Evolutionary conservation across 768 basidiomycete genomes (phyloP).

Genomic region (Boletales sp.): DNA sequence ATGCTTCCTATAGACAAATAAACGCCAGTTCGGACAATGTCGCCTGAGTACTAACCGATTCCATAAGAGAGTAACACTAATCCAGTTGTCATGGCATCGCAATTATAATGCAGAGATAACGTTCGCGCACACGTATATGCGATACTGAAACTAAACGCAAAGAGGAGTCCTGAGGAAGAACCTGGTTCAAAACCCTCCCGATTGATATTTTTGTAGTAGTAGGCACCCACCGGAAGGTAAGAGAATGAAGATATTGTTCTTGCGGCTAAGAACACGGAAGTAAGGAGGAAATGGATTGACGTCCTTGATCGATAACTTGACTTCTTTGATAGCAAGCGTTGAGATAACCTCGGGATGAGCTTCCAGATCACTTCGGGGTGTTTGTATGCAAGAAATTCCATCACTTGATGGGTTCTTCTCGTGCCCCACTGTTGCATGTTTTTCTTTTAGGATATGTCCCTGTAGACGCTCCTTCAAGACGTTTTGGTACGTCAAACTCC

Average conservation of each 20-base stretch:
- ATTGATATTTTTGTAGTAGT: neutral
- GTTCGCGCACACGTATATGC: constrained; percentile 76
- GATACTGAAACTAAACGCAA: constrained; percentile 67
- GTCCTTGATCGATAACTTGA: constrained; percentile 62
- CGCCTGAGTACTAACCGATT: constrained; percentile 42
- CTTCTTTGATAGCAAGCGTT: constrained; percentile 22
- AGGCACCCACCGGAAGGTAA: constrained; percentile 27
- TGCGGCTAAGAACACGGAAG: constrained; percentile 50
- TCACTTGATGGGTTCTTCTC: constrained; percentile 6
- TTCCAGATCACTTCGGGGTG: constrained; percentile 24
- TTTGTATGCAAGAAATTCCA: neutral
- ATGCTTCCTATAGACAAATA: constrained; percentile 37
- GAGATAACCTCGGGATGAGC: constrained; percentile 10
- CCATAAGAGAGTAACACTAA: constrained; percentile 77
- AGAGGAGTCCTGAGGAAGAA: constrained; percentile 52
- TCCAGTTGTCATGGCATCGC: constrained; percentile 70
- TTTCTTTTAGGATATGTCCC: constrained; percentile 9
- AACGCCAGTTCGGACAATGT: neutral
- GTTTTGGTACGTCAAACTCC: constrained; percentile 76
- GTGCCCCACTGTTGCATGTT: neutral
- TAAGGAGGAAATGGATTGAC: constrained; percentile 72
- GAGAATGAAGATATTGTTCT: constrained; percentile 67
- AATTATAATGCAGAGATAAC: constrained; percentile 60
- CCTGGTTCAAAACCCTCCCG: neutral
- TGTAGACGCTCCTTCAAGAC: constrained; percentile 46